These are phyloP conservation scores for Phyllosticta citribraziliensis DNA, from an alignment of 2,329 filamentous ascomycete species.

Conservation along the genomic window DNA sequence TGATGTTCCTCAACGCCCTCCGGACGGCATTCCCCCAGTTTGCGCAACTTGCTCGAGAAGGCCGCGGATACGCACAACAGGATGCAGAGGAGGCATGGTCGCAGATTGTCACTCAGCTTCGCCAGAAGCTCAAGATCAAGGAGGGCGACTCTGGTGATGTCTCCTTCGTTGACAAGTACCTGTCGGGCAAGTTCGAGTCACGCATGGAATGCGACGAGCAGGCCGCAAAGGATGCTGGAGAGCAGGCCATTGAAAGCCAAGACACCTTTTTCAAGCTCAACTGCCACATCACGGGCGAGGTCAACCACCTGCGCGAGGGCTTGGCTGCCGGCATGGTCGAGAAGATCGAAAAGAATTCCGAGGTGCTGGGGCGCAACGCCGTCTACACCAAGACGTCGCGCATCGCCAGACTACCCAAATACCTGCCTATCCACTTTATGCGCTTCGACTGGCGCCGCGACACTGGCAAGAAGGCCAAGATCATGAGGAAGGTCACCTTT, in stretches of 20 bases:
- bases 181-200: slow-evolving; percentile 73
- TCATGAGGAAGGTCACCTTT: slow-evolving; percentile 97
- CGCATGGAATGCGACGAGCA: slow-evolving; percentile 76
- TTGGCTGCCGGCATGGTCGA: slow-evolving; percentile 74
- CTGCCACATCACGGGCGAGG: slow-evolving; percentile 82
- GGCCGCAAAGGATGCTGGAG: slow-evolving; percentile 62
- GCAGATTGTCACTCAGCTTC: slow-evolving; percentile 77
- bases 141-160: slow-evolving; percentile 36
- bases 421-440: slow-evolving; percentile 93
- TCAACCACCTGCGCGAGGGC: slow-evolving; percentile 85
- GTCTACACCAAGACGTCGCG: slow-evolving; percentile 84
- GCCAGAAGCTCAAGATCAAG: slow-evolving; percentile 63
- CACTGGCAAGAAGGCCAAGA: slow-evolving; percentile 97
- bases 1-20: slow-evolving; percentile 72
- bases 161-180: slow-evolving; percentile 83
- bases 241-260: slow-evolving; percentile 55
- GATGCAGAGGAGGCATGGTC: slow-evolving; percentile 98
- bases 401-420: slow-evolving; percentile 84
- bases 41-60: slow-evolving; percentile 74
- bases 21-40: slow-evolving; percentile 82
- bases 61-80: slow-evolving; percentile 86
- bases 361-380: slow-evolving; percentile 65
- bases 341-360: slow-evolving; percentile 82
- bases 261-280: slow-evolving; percentile 87
- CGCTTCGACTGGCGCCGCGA: slow-evolving; percentile 97